Conservation (phyloP, 768 basidiomycete genomes). For the Hygrophoropsis aurantiaca region DNA sequence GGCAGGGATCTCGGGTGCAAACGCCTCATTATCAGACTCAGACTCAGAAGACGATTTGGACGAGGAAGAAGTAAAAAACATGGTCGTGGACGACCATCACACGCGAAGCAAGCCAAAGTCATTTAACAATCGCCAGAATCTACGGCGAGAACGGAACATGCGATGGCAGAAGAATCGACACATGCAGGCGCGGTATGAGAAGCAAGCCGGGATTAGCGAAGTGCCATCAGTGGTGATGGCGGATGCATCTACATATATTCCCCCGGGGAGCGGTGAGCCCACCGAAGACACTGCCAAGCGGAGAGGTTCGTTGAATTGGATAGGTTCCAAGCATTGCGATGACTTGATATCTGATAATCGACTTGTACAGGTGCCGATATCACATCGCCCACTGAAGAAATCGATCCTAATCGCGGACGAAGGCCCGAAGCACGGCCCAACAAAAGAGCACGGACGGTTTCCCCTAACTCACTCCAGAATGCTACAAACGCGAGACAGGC, state of each 20-base stretch:
- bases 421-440: slow-evolving; percentile 31
- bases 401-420: slow-evolving; percentile 30
- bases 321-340: no score
- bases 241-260: not conserved
- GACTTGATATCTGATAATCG: slow-evolving; percentile 5
- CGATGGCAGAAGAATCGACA: slow-evolving; percentile 26
- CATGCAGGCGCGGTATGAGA: slow-evolving; percentile 29
- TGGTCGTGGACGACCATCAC: slow-evolving; percentile 41
- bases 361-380: slow-evolving; percentile 5
- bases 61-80: slow-evolving; percentile 50
- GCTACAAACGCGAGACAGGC: slow-evolving; percentile 35
- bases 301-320: slow-evolving; percentile 39
- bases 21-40: slow-evolving; percentile 15
- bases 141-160: slow-evolving; percentile 29
- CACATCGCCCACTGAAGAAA: slow-evolving; percentile 26
- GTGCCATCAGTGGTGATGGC: not conserved
- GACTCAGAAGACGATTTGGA: slow-evolving; percentile 28
- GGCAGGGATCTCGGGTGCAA: slow-evolving; percentile 9
- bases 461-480: slow-evolving; percentile 42
- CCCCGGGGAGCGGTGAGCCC: slow-evolving; percentile 14
- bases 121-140: slow-evolving; percentile 18
- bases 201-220: slow-evolving; percentile 27
- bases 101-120: slow-evolving; percentile 17
- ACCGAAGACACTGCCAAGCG: slow-evolving; percentile 40
- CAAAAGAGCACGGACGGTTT: slow-evolving; percentile 54